Base-by-base conservation (phyloP, 2,329 filamentous ascomycete genomes). In the Ophiostoma sp. region DNA sequence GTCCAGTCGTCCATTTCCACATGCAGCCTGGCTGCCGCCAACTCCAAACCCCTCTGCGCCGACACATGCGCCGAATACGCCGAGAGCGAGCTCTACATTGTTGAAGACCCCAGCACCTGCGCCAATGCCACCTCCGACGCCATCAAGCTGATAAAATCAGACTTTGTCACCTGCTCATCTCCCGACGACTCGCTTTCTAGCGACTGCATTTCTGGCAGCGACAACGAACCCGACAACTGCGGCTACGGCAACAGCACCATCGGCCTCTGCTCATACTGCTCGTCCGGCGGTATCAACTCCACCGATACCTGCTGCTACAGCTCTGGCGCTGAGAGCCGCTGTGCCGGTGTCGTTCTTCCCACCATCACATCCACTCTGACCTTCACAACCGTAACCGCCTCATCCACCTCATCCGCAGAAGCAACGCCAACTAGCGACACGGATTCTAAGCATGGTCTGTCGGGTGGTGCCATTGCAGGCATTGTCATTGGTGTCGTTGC, bases 291-390 rank as follows among this genome's bases (percentile, higher is more conserved):
- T 36, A 87, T 89, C 73, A 98, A 98, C 79, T 90, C 93, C 11
- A 98, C 94, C 68, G 94, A 98, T 78, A 96, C 94, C 3, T 99
- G 95, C 82, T 99, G 95, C 79, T 90, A 93, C 76, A 93, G 88
- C 75, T 89, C 94, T 5, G 84, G 93, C 72, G 89, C 90, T n/a
- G 86, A 92, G 71, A 81, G 81, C 35, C 86, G 89, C 73, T 99
- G 95, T 78, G 81, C 86, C 67, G 86, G 87, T 68, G 91, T 99
- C n/a, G 83, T 86, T 35, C 82, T 99, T 7, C 95, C 95, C 0
- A 87, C 87, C 0, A 90, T 93, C 67, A 87, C 88, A 17, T 86
- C 90, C 13, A 89, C 89, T 11, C 86, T 94, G 73, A 85, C 84
- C 6, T 86, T 90, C 71, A 83, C 83, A 10, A 73, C 67, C 3